A percentile compares a stretch with the other conserved stretches of the same genome.
phyloP scores from a whole-genome alignment of 2,329 filamentous ascomycete genomes.

The Diplodia scrobiculata region DNA sequence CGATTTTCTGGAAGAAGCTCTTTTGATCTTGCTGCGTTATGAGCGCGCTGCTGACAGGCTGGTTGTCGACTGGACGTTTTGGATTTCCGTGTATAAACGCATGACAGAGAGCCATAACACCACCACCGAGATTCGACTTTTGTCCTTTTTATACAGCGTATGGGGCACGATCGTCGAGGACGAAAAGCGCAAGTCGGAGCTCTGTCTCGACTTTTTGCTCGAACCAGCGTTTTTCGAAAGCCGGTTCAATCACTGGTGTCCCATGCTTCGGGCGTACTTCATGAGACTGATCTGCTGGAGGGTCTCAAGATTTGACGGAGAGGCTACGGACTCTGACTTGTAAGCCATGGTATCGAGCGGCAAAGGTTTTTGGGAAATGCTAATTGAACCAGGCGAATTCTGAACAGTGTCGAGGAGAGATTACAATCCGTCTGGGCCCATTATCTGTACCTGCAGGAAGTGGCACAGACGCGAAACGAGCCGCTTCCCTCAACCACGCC shows the following conservation, averaged over 20 bases:
- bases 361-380: slow-evolving; percentile 2
- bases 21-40: slow-evolving; percentile 68
- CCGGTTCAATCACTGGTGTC: slow-evolving; percentile 91
- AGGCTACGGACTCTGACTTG: slow-evolving; percentile 65
- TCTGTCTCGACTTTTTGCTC: slow-evolving; percentile 76
- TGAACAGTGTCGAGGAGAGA: slow-evolving; percentile 66
- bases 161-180: slow-evolving; percentile 74
- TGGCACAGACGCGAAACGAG: slow-evolving; percentile 60
- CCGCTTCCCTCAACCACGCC: slow-evolving; percentile 72
- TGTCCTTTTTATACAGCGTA: slow-evolving; percentile 76
- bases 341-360: slow-evolving; percentile 51
- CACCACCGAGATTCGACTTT: slow-evolving; percentile 82
- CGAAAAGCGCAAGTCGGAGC: slow-evolving; percentile 64
- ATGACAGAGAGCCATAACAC: slow-evolving; percentile 84
- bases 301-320: slow-evolving; percentile 73
- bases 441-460: slow-evolving; percentile 72
- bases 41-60: slow-evolving; percentile 49
- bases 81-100: slow-evolving; percentile 75
- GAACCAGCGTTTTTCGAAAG: slow-evolving; percentile 73
- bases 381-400: slow-evolving; percentile 62
- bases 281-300: slow-evolving; percentile 91
- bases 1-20: slow-evolving; percentile 82
- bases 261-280: slow-evolving; percentile 91
- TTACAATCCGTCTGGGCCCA: slow-evolving; percentile 75
- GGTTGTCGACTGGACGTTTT: slow-evolving; percentile 78